phyloP scores from a whole-genome alignment of 1,139 yeast species.

The Sugiyamaella japonica region DNA sequence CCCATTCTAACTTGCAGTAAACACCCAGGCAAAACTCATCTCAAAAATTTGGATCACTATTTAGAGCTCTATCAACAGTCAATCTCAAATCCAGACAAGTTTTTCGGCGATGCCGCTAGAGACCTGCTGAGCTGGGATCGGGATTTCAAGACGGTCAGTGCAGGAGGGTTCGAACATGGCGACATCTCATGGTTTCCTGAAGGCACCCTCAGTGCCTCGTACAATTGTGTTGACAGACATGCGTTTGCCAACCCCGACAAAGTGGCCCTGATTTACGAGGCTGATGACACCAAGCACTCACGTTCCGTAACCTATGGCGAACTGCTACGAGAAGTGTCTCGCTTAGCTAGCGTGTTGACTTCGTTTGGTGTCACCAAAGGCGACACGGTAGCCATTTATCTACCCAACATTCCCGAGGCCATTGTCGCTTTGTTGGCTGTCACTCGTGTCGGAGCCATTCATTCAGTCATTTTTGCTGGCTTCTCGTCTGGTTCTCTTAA shows the following conservation, averaged over 20 bases:
- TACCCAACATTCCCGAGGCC: constrained; percentile 98
- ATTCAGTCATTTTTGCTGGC: constrained; percentile 96
- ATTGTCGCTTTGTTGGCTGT: constrained; percentile 92
- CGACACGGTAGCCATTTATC: constrained; percentile 92
- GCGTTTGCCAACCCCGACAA: constrained; percentile 86
- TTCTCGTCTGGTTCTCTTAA: constrained; percentile 90
- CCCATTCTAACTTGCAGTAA: constrained; percentile 26
- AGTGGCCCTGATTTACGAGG: constrained; percentile 87
- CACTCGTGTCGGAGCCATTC: constrained; percentile 93
- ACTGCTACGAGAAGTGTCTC: constrained; percentile 80
- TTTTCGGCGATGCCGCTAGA: constrained; percentile 81
- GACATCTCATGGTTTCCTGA: constrained; percentile 92
- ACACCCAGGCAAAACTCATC: constrained; percentile 43
- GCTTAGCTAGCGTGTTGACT: constrained; percentile 82
- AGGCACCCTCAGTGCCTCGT: constrained; percentile 90
- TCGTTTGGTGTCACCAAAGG: constrained; percentile 91
- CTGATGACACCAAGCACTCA: constrained; percentile 80
- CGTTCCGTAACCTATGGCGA: constrained; percentile 79
- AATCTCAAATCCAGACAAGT: constrained; percentile 74
- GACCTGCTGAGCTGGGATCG: constrained; percentile 82
- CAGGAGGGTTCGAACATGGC: constrained; percentile 75
- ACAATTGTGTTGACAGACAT: constrained; percentile 96
- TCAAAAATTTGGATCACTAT: constrained; percentile 63
- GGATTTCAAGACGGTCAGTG: constrained; percentile 66
- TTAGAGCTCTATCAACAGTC: constrained; percentile 72